Percentiles rank a stretch among this genome's conserved stretches.
Evolutionary conservation across 2,329 filamentous ascomycete genomes (phyloP).

Genomic region (Elsinoe necatrix): DNA sequence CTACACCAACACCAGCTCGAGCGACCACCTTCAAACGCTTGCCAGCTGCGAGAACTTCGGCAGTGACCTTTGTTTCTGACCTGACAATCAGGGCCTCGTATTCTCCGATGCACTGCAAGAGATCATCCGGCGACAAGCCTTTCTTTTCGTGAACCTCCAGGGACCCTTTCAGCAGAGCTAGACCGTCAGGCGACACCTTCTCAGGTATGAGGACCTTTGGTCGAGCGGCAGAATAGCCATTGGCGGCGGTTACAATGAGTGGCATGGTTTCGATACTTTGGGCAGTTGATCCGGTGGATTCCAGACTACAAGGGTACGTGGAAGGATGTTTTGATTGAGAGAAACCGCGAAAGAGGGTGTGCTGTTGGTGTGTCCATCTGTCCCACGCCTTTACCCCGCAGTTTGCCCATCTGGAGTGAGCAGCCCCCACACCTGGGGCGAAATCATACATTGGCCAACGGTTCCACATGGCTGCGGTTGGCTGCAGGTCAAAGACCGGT

Average conservation of each 20-base stretch:
- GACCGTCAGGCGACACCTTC: constrained; percentile 70
- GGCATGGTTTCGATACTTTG: constrained; percentile 8
- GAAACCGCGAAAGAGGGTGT: neutral
- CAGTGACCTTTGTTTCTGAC: constrained; percentile 73
- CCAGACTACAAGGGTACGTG: constrained; percentile 12
- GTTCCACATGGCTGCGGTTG: neutral
- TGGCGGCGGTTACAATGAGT: constrained; percentile 21
- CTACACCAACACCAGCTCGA: constrained; percentile 70
- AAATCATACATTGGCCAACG: constrained; percentile 7
- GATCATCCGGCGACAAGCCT: constrained; percentile 53
- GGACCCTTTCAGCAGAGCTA: constrained; percentile 56
- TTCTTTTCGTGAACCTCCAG: constrained; percentile 63
- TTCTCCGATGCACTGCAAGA: constrained; percentile 56
- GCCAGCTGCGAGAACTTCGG: constrained; percentile 56
- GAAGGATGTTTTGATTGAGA: constrained; percentile 7
- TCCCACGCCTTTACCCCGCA: constrained; percentile 13
- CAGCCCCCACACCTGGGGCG: neutral
- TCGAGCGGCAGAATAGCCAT: constrained; percentile 24
- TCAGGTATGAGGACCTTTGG: constrained; percentile 64
- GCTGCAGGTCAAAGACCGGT: neutral
- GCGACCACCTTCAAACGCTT: constrained; percentile 68
- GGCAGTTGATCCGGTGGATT: neutral
- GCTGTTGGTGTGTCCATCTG: constrained; percentile 11
- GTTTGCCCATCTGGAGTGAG: neutral
- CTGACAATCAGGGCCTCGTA: constrained; percentile 73